Conservation (phyloP, 106 monocot species). For the Chionographis japonica region DNA sequence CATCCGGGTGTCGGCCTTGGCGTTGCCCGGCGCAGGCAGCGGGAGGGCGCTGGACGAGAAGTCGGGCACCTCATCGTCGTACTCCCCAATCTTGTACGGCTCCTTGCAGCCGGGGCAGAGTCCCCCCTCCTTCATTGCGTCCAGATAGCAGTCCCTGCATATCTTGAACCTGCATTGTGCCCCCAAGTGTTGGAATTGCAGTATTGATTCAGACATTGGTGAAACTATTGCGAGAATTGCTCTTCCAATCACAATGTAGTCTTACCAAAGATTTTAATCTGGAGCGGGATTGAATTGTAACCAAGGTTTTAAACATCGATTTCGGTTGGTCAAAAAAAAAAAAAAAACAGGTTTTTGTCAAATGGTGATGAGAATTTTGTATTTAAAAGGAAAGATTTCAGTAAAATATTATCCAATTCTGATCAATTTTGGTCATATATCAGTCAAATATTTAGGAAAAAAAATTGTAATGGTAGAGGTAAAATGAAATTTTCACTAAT, state of each 20-base stretch:
- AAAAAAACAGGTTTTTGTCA: neutral
- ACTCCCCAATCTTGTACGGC: slow-evolving; percentile 43
- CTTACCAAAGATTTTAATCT: too few relatives aligned
- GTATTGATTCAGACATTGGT: too few relatives aligned
- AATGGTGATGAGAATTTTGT: neutral
- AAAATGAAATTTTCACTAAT: too few relatives aligned
- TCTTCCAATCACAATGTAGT: too few relatives aligned
- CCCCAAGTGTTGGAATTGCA: neutral
- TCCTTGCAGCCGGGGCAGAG: slow-evolving; percentile 62
- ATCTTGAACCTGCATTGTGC: slow-evolving; percentile 73
- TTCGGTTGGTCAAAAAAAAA: neutral
- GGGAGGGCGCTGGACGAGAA: slow-evolving; percentile 22
- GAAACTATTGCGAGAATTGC: too few relatives aligned
- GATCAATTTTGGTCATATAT: too few relatives aligned
- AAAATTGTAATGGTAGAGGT: too few relatives aligned
- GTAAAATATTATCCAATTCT: too few relatives aligned
- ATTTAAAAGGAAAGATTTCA: too few relatives aligned
- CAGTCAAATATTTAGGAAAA: too few relatives aligned
- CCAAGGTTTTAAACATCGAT: too few relatives aligned
- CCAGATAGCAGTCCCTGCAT: slow-evolving; percentile 49
- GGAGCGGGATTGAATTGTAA: too few relatives aligned
- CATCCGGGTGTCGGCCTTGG: slow-evolving; percentile 28
- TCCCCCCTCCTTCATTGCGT: slow-evolving; percentile 37
- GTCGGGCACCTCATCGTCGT: slow-evolving; percentile 22
- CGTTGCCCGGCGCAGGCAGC: slow-evolving; percentile 19